Conservation (phyloP, 1,284 basidiomycete species). For the Cutaneotrichosporon cutaneum region DNA sequence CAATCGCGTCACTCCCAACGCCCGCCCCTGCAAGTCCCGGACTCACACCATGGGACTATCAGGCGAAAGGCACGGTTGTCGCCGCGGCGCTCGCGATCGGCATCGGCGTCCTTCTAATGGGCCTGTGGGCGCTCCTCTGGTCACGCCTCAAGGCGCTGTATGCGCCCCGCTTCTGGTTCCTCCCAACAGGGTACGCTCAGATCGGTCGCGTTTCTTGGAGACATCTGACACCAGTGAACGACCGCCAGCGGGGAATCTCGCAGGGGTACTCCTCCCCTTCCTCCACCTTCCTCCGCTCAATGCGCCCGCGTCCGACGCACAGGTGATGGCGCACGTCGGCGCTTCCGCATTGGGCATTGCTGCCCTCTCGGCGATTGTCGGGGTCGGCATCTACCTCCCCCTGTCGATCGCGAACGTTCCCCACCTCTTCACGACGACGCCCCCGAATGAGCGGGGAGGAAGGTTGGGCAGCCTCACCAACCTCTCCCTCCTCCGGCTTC, state of each 20-base stretch:
- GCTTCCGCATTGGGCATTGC: conserved; percentile 65
- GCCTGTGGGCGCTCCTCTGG: conserved; percentile 34
- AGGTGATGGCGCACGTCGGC: conserved; percentile 65
- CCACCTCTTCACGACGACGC: conserved; percentile 62
- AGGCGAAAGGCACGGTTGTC: conserved; percentile 34
- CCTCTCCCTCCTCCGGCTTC: conserved; percentile 67
- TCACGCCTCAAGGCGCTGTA: conserved; percentile 27
- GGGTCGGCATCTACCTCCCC: conserved; percentile 65
- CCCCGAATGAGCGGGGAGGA: conserved; percentile 59
- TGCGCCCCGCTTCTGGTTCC: conserved; percentile 36
- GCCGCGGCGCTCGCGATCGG: conserved; percentile 27
- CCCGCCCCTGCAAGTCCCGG: background rate
- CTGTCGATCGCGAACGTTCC: conserved; percentile 67
- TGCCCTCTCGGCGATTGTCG: conserved; percentile 61
- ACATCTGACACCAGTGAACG: conserved; percentile 57
- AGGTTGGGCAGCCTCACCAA: conserved; percentile 68
- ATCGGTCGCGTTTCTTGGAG: background rate
- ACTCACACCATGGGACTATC: conserved; percentile 34
- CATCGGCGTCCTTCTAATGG: conserved; percentile 35
- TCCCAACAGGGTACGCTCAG: conserved; percentile 32
- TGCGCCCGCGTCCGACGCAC: conserved; percentile 66
- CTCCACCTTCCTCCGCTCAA: conserved; percentile 63
- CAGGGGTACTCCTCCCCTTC: conserved; percentile 67
- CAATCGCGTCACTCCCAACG: background rate
- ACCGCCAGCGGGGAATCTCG: conserved; percentile 62